Evolutionary conservation across 768 basidiomycete species (phyloP), one percentile per base, ranked within the genome.

Genomic region (Dioszegia aurantiaca): DNA sequence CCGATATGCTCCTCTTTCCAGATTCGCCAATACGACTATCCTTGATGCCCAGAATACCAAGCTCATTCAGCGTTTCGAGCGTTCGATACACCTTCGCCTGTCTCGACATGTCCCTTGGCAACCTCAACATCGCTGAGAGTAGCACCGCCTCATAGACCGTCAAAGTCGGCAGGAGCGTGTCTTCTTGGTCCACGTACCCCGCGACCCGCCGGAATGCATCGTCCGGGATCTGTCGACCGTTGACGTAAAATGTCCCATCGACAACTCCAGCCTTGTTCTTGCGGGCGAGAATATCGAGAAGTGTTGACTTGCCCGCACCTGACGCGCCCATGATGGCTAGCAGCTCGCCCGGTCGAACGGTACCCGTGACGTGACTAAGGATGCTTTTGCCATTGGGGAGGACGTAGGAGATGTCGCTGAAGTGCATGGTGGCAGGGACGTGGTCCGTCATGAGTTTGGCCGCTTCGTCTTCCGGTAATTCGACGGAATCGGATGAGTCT

Each of bases 121-220:
- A 76, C 63, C 95, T 79, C 68, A 99, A 76, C 45, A 98, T 73
- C 12, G 95, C 95, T 51, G 89, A 92, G 72, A 95, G 95, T 53
- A 98, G 76, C 17, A 99, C 87, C 0, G 93, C 97, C 81, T 99
- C 95, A 76, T 97, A 98, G 21, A 98, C 95, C 2, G 94, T 99
- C 78, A 98, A 79, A 8, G 94, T 98, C 70, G 87, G 84, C 88
- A 99, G 94, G 62, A 99, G 78, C 10, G 91, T 95, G 75, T 99
- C 95, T 76, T 98, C 95, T 77, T 99, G 95, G 73, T 99, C 94
- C 42, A 99, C 95, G 64, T 89, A 99, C 28, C 95, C 95, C 63
- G 87, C 85, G 4, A 97, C 87, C 33, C 85, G 84, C 74, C 85
- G 86, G 80, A 90, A 95, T 24, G 80, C 77, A 74, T 89, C 81